Base-by-base conservation (phyloP, 2,329 filamentous ascomycete genomes). In the Dissoconium aciculare region DNA sequence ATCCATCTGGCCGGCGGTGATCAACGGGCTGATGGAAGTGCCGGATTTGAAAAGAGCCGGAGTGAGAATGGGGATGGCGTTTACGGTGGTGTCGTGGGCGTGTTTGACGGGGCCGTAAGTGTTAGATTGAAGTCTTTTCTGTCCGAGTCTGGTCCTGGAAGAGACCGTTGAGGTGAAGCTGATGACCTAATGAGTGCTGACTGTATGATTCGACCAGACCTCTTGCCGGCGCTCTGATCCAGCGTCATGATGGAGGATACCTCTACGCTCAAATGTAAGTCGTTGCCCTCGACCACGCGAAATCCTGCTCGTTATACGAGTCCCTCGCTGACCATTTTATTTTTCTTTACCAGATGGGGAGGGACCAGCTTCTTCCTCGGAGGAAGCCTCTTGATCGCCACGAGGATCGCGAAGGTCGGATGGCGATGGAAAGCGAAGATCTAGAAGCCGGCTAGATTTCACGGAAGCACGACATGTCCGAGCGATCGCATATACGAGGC, bases 31-130 rank as follows among this genome's bases (percentile, higher is more conserved):
- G 36, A 64, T 34, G 24, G 34, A 33, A 11, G 37, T 62, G 0
- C 55, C 52, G n/a, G 62, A 66, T 37, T 40, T 63, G 41, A 58
- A 52, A 16, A 62, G 62, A 32, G 52, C 56, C 0, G 62, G 62
- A 0, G 57, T 59, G 3, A 47, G 62, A 11, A 59, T 63, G 39
- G 63, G 63, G 0, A 64, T 64, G 57, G 59, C 60, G 0, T 61
- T 65, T 33, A 54, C 52, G 0, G 51, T 64, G 15, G 55, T 63
- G 8, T 59, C 57, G 5, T 41, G 65, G 15, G 59, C 59, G 0
- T 54, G 51, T 11, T 45, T 66, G 23, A 59, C 58, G 3, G 62
- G 62, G 0, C 59, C 61, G 4, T 23, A n/a, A 23, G 19, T 23
- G n/a, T 8, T n/a, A n/a, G 8, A n/a, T 23, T 23, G 19, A n/a